A percentile compares a stretch with the other conserved stretches of the same genome.
phyloP scores from a whole-genome alignment of 768 basidiomycete genomes.

The Trametes coccinea region DNA sequence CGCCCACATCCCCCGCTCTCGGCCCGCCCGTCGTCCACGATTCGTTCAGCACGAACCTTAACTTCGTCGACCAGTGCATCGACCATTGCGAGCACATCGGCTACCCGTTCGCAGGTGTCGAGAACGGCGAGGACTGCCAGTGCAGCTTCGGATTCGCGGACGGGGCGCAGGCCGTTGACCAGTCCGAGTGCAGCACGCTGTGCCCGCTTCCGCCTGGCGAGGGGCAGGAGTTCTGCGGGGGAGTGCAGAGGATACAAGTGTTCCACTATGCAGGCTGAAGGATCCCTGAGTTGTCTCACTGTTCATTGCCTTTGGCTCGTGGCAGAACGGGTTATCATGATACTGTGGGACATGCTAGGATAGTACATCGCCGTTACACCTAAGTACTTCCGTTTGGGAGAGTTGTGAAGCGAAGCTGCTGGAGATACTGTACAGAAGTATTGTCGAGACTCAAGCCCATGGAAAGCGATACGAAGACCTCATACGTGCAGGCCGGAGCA shows the following conservation, averaged over 20 bases:
- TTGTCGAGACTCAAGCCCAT: too few species aligned
- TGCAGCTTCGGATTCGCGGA: slow-evolving; percentile 15
- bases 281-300: not conserved
- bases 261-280: not conserved
- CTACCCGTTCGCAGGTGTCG: slow-evolving; percentile 15
- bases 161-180: not conserved
- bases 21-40: slow-evolving; percentile 2
- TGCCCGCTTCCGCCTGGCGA: slow-evolving; percentile 17
- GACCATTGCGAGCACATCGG: slow-evolving; percentile 12
- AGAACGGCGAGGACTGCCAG: slow-evolving; percentile 20
- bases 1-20: slow-evolving; percentile 12
- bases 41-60: slow-evolving; percentile 12
- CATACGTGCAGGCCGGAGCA: too few species aligned
- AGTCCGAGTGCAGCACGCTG: slow-evolving; percentile 15
- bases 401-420: too few species aligned
- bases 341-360: too few species aligned
- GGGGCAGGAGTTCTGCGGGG: slow-evolving; percentile 15
- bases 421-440: too few species aligned
- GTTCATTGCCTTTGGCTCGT: too few species aligned
- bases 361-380: too few species aligned
- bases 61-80: slow-evolving; percentile 18
- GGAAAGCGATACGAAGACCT: too few species aligned
- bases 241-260: slow-evolving; percentile 10
- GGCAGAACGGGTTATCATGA: too few species aligned
- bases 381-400: too few species aligned